phyloP scores from a whole-genome alignment of 169 alveolate genomes.

The Plasmodium sp. region DNA sequence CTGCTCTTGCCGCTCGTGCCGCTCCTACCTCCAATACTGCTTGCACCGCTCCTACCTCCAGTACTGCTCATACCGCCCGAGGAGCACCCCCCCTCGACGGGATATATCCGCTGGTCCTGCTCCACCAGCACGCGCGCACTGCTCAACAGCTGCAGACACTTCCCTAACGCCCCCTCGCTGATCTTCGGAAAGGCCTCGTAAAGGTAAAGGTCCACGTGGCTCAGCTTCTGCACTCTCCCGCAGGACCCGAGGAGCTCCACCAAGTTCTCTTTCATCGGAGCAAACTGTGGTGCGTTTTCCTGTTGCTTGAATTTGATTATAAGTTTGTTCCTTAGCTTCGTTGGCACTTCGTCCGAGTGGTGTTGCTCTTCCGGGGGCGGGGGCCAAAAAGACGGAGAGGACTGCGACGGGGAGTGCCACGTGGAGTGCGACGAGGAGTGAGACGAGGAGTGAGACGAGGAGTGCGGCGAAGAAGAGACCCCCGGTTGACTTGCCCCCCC shows the following conservation, averaged over 20 bases:
- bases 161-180: not conserved
- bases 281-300: not conserved
- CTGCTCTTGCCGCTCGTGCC: too few species aligned
- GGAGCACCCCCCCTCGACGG: not conserved
- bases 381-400: too few species aligned
- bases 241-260: not conserved
- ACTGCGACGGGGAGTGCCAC: too few species aligned
- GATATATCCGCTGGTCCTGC: not conserved
- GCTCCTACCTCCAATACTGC: too few species aligned
- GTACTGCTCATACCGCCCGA: not conserved
- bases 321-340: not conserved
- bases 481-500: not conserved
- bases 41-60: too few species aligned
- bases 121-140: not conserved
- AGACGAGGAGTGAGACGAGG: not conserved
- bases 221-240: constrained; percentile 15
- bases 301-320: constrained; percentile 20
- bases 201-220: constrained; percentile 9
- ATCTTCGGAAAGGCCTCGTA: not conserved
- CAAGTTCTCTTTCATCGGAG: not conserved
- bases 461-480: not conserved
- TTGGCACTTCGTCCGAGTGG: not conserved
- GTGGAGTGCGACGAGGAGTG: not conserved
- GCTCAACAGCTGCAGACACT: not conserved
- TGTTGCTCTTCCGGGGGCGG: not conserved